These are phyloP conservation scores for Apiospora sp. DNA, from an alignment of 2,329 filamentous ascomycete genomes.

Conservation along the genomic window DNA sequence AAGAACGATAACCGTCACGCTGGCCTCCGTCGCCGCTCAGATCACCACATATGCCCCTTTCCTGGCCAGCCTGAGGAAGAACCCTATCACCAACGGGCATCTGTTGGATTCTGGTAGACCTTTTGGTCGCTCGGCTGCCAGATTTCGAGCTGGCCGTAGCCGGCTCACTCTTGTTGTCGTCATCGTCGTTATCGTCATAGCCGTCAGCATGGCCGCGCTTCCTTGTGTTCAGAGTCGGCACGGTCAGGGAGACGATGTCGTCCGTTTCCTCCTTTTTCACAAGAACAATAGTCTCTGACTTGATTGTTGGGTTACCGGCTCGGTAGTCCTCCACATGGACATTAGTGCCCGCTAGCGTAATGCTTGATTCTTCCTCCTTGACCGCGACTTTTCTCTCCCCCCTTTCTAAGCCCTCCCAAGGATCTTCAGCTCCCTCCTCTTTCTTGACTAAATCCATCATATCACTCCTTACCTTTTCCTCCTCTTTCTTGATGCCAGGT, in stretches of 20 bases:
- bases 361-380: neutral
- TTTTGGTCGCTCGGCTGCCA: neutral
- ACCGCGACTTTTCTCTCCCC: neutral
- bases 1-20: neutral
- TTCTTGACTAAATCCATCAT: too few relatives aligned
- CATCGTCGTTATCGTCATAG: neutral
- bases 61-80: neutral
- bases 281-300: neutral
- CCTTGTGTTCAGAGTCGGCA: neutral
- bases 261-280: constrained; percentile 3
- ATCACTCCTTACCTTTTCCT: neutral
- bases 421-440: neutral
- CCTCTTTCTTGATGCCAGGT: neutral
- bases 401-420: neutral
- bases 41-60: neutral
- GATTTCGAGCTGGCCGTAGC: neutral
- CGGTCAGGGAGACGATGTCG: neutral
- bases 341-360: neutral
- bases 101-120: neutral
- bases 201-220: neutral
- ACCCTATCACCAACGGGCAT: neutral
- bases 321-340: neutral
- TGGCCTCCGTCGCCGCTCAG: neutral
- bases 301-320: neutral
- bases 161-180: neutral